Percentiles rank a stretch among this genome's conserved stretches.
Conservation (phyloP, 2,329 filamentous ascomycete species). For the Colletotrichum orchidophilum region DNA sequence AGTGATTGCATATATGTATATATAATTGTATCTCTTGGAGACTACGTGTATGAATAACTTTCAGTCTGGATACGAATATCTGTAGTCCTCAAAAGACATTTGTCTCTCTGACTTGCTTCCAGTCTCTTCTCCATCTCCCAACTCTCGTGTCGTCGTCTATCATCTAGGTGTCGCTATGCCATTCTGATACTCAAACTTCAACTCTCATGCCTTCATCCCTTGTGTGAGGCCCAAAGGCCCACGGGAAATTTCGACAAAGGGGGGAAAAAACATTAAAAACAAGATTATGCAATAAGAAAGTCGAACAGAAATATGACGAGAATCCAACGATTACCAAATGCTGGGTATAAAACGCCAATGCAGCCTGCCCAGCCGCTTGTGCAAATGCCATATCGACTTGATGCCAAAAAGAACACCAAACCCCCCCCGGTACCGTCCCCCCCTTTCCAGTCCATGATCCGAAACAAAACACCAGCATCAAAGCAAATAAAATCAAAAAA, state of each 20-base stretch:
- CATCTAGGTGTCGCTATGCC: conserved; percentile 27
- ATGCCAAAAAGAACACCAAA: background rate
- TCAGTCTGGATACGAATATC: conserved; percentile 5
- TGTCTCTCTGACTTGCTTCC: background rate
- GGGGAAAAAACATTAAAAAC: conserved; percentile 19
- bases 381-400: conserved; percentile 17
- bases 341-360: conserved; percentile 34
- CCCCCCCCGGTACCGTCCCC: background rate
- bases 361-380: conserved; percentile 27
- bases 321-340: conserved; percentile 22
- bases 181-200: conserved; percentile 22
- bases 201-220: conserved; percentile 4
- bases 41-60: conserved; percentile 10
- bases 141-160: conserved; percentile 21
- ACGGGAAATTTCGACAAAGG: background rate
- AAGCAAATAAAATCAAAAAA: background rate
- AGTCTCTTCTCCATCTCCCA: background rate
- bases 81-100: conserved; percentile 4
- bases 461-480: conserved; percentile 5
- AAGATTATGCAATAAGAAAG: background rate
- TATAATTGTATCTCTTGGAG: background rate
- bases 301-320: background rate
- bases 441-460: background rate
- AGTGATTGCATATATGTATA: background rate
- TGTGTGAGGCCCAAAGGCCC: background rate